These are phyloP conservation scores for Saccharomyces paradoxus DNA, from an alignment of 805 yeast species.

Conservation along the genomic window DNA sequence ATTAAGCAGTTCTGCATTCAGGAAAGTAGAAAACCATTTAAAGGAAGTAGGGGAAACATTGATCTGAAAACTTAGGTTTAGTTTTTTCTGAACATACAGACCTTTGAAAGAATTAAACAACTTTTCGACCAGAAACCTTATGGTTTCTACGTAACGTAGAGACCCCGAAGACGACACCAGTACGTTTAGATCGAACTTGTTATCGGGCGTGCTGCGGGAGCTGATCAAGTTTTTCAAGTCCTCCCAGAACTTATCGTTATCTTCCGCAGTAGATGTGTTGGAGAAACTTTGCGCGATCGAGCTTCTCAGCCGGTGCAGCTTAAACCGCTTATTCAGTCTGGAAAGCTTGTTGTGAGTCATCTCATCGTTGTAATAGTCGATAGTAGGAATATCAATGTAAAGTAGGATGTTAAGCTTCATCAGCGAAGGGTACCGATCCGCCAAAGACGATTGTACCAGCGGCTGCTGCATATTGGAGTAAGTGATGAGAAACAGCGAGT, in stretches of 20 bases:
- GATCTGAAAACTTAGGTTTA: constrained; percentile 16
- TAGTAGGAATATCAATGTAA: constrained; percentile 30
- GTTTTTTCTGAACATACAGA: constrained; percentile 1
- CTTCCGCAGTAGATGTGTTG: constrained; percentile 5
- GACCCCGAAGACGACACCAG: constrained; percentile 26
- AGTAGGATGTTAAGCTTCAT: constrained; percentile 16
- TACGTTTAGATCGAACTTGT: background rate
- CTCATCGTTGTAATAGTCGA: constrained; percentile 30
- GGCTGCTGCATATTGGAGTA: constrained; percentile 21
- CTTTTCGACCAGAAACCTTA: constrained; percentile 23
- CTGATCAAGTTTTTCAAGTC: constrained; percentile 1
- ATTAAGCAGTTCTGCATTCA: constrained; percentile 14
- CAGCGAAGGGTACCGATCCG: background rate
- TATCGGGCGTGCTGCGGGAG: background rate
- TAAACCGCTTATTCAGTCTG: constrained; percentile 25
- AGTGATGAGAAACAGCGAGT: constrained; percentile 23
- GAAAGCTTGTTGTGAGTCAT: constrained; percentile 20
- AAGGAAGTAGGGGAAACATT: constrained; percentile 24
- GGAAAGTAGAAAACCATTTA: constrained; percentile 28
- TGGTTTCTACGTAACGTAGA: constrained; percentile 28
- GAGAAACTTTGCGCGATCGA: constrained; percentile 21
- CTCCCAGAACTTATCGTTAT: constrained; percentile 21
- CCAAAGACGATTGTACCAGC: background rate
- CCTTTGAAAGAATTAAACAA: background rate
- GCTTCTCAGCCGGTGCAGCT: constrained; percentile 22